Evolutionary conservation across 1,284 basidiomycete genomes (phyloP).

Genomic region (Pseudozyma thailandica): DNA sequence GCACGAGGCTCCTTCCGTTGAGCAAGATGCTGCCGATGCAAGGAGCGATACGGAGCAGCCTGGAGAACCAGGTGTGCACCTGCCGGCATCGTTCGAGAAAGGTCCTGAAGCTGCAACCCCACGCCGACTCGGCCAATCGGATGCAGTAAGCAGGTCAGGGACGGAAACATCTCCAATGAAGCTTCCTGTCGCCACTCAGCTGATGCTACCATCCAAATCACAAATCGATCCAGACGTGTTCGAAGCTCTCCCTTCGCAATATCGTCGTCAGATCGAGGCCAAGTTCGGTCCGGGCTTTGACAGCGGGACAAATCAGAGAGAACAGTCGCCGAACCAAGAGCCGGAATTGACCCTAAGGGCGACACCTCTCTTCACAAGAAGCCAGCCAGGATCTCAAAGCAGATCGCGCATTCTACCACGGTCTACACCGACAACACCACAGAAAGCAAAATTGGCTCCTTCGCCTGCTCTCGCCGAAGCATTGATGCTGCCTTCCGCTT

Average conservation of each 20-base stretch:
- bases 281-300: slow-evolving; percentile 17
- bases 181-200: slow-evolving; percentile 36
- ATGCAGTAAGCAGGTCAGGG: too few species aligned
- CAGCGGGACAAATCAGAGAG: not conserved
- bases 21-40: slow-evolving; percentile 2
- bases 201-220: slow-evolving; percentile 57
- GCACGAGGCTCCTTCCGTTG: too few species aligned
- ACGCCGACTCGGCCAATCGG: slow-evolving; percentile 10
- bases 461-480: slow-evolving; percentile 34
- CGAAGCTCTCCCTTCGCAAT: slow-evolving; percentile 45
- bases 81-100: slow-evolving; percentile 30
- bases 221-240: slow-evolving; percentile 57
- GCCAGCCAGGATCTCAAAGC: slow-evolving; percentile 14
- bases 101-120: slow-evolving; percentile 39
- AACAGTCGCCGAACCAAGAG: not conserved
- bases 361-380: not conserved
- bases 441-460: slow-evolving; percentile 34
- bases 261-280: slow-evolving; percentile 48
- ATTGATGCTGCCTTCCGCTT: slow-evolving; percentile 53
- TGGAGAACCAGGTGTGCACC: slow-evolving; percentile 22
- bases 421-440: slow-evolving; percentile 39
- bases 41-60: slow-evolving; percentile 27
- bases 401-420: slow-evolving; percentile 25
- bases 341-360: not conserved
- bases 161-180: slow-evolving; percentile 2